A percentile compares a stretch with the other conserved stretches of the same genome.
Evolutionary conservation across 2,329 filamentous ascomycete species (phyloP).

Genomic region (Podosphaera aphanis): DNA sequence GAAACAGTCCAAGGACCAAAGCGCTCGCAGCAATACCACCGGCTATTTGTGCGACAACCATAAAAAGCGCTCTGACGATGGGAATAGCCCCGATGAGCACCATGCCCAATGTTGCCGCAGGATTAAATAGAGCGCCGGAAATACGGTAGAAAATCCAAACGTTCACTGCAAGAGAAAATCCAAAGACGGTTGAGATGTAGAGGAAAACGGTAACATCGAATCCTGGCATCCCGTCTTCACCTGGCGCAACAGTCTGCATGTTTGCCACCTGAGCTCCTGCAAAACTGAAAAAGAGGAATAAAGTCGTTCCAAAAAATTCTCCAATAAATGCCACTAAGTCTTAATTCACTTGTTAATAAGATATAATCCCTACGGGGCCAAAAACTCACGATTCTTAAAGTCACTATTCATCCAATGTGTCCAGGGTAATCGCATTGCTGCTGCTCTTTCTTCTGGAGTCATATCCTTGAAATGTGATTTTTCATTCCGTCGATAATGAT

Average conservation of each 20-base stretch:
- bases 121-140: constrained; percentile 28
- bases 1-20: constrained; percentile 19
- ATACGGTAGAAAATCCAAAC: constrained; percentile 31
- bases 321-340: constrained; percentile 13
- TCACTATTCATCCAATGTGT: constrained; percentile 24
- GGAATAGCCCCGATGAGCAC: constrained; percentile 17
- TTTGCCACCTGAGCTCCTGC: constrained; percentile 14
- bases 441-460: constrained; percentile 19
- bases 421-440: constrained; percentile 23
- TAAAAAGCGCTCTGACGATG: constrained; percentile 13
- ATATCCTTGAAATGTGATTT: constrained; percentile 19
- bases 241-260: constrained; percentile 9
- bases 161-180: constrained; percentile 23
- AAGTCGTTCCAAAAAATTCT: constrained; percentile 16
- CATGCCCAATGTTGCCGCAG: constrained; percentile 20
- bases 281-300: constrained; percentile 18
- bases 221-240: constrained; percentile 16
- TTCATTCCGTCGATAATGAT: constrained; percentile 5
- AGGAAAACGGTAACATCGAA: constrained; percentile 21
- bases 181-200: constrained; percentile 16
- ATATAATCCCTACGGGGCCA: not conserved
- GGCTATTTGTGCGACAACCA: constrained; percentile 17
- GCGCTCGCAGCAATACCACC: constrained; percentile 19
- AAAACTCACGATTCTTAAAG: constrained; percentile 19
- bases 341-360: constrained; percentile 1